Base-by-base conservation (phyloP, 148 eudicot genomes). In the Selenicereus undatus region DNA sequence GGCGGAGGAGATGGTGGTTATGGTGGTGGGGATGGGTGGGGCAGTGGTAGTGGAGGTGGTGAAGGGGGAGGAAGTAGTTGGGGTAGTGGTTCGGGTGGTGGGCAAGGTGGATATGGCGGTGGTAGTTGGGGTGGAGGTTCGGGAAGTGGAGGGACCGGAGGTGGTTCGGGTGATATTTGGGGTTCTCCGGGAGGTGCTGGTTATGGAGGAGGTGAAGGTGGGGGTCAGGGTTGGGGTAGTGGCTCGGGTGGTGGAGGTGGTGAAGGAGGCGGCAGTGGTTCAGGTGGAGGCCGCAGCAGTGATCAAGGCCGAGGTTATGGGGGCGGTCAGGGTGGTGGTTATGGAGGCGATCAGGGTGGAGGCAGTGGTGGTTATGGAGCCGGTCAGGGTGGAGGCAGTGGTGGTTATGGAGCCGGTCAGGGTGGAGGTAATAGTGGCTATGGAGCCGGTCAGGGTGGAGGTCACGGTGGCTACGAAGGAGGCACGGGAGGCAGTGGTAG, bases 121-220 rank as follows among this genome's bases (percentile, higher is more conserved):
- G 71, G 74, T 20, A 43, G 75, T 43, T 32, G 52, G 7, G 76
- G 82, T 50, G 76, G 77, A 4, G 71, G 78, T 26, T 35, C 76
- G 8, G 68, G 60, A 42, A 12, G 52, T 48, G 52, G 52, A 48
- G 52, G 52, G 12, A 10, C 14, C 52, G 0, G 81, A 62, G 50
- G 73, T 43, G 24, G 76, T 43, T 24, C 26, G 26, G 69, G 78
- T 30, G 48, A 29, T 0, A 16, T 21, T 20, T 24, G 36, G 22
- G 74, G 74, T 39, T 35, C 56, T 9, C 5, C 26, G 7, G 17
- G 48, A 4, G 76, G 78, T 30, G 78, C 69, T 30, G 68, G 68
- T 18, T 36, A 50, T 3, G 81, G 78, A 0, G 74, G 75, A 6
- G 32, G 35, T 26, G 17, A 8, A 50, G 64, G 76, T 8, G 64